Conservation (phyloP, 805 yeast genomes). For the Kurtzmaniella cleridarum region DNA sequence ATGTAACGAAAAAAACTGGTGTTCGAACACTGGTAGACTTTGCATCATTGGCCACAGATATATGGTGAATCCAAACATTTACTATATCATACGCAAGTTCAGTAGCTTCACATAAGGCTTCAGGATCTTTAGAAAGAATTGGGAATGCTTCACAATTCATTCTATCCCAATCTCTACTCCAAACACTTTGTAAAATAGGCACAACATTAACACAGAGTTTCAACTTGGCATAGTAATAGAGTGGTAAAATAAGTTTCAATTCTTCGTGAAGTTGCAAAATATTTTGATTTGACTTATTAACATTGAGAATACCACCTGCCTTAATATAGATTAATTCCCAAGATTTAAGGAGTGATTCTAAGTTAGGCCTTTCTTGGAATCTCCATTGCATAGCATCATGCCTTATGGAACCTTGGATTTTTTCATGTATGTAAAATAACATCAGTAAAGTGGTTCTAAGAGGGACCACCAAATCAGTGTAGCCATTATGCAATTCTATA, state of each 20-base stretch:
- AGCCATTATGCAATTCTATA: constrained; percentile 40
- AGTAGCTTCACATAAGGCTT: constrained; percentile 60
- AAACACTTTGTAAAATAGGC: constrained; percentile 53
- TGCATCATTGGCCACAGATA: constrained; percentile 59
- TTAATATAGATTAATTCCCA: constrained; percentile 64
- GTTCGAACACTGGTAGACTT: constrained; percentile 65
- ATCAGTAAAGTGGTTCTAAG: constrained; percentile 49
- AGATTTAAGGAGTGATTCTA: constrained; percentile 51
- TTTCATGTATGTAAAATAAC: constrained; percentile 63
- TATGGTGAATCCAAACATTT: constrained; percentile 67
- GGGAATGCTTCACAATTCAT: constrained; percentile 52
- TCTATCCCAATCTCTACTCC: constrained; percentile 62
- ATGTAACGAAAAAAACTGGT: constrained; percentile 70
- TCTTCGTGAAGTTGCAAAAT: constrained; percentile 50
- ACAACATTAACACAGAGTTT: constrained; percentile 58
- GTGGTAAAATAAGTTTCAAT: constrained; percentile 60
- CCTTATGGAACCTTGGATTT: constrained; percentile 44
- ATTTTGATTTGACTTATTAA: constrained; percentile 45
- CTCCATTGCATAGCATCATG: constrained; percentile 60
- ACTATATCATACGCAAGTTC: constrained; percentile 53
- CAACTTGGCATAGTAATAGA: constrained; percentile 62
- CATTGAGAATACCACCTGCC: constrained; percentile 58
- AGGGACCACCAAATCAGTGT: constrained; percentile 35
- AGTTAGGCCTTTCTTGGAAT: constrained; percentile 51
- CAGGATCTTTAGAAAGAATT: constrained; percentile 42